Base-by-base conservation (phyloP, 1,284 basidiomycete species). In the Amylostereum areolatum region DNA sequence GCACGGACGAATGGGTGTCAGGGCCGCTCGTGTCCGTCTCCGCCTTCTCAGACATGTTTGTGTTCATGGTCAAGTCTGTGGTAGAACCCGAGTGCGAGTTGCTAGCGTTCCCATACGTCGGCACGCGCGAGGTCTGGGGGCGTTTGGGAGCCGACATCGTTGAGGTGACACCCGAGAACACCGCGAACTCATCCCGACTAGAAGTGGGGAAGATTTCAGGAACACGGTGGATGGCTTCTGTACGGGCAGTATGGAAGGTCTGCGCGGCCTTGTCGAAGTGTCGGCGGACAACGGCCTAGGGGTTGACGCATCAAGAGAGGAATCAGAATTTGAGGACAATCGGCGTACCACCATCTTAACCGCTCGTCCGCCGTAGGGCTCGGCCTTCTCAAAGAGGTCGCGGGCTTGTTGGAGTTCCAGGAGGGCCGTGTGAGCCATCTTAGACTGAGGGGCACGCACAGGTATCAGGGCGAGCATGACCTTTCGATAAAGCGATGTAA, bases 381-480 rank as follows among this genome's bases (percentile, higher is more conserved):
- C 73, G 11, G 80, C 85, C 43, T 66, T 66, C 54, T 79, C 73
- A 56, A 87, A 87, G 43, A 88, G 66, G 36, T 81, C 76, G 50
- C 74, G 74, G 0, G 83, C 84, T 8, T 62, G 64, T 36, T 73
- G 69, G 28, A 88, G 64, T 60, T 86, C 84, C 11, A 77, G 61
- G 50, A 87, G 60, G 2, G 85, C 85, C 30, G 80, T 82, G 25
- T 77, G 72, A 0, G 84, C 83, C 30, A 82, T 80, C 61, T 81
- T 85, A 1, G 78, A 82, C 31, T 71, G 71, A 5, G 78, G 73
- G 34, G 79, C 76, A 48, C 81, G 80, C n/a, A 80, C 85, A 2
- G 84, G 81, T 4, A 86, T 74, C 5, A 83, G 81, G 5, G 80
- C 77, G 42, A 88, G 62, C 81, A 88, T 83, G 32, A 85, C 77